Conservation (phyloP, 225 moss, liverwort and hornwort species). For the Lunularia cruciata region DNA sequence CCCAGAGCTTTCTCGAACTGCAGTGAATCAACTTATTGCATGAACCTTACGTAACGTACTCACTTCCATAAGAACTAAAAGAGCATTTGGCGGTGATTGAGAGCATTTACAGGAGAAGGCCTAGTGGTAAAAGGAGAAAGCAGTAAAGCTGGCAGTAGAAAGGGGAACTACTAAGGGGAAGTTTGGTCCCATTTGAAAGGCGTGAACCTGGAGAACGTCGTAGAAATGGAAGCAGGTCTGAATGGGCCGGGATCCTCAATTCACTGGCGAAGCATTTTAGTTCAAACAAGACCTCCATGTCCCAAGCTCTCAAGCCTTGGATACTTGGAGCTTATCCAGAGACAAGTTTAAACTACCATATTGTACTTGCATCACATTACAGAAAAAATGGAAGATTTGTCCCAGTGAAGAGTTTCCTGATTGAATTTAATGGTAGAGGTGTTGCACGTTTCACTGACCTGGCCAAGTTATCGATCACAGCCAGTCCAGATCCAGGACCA, state of each 20-base stretch:
- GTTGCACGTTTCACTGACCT: constrained; percentile 37
- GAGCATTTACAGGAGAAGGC: too few relatives aligned
- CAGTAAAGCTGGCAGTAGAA: not conserved
- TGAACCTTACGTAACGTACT: too few relatives aligned
- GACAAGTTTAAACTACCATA: too few relatives aligned
- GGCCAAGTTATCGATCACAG: constrained; percentile 87
- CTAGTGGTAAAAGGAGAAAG: not conserved
- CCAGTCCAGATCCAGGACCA: constrained; percentile 84
- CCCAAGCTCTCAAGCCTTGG: too few relatives aligned
- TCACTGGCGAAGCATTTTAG: too few relatives aligned
- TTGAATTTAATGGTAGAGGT: too few relatives aligned
- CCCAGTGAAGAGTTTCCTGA: too few relatives aligned
- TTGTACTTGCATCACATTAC: not conserved
- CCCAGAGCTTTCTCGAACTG: constrained; percentile 72
- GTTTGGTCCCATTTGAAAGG: not conserved
- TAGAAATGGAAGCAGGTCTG: too few relatives aligned
- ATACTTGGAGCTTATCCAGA: too few relatives aligned
- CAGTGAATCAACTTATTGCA: constrained; percentile 1
- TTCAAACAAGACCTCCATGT: not conserved
- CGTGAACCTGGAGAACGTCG: too few relatives aligned
- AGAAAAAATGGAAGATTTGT: not conserved
- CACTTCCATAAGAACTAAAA: not conserved
- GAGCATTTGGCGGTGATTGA: too few relatives aligned
- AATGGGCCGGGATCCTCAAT: too few relatives aligned
- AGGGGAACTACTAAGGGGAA: not conserved